Base-by-base conservation (phyloP, 148 eudicot species). In the Gaultheria prostrata region DNA sequence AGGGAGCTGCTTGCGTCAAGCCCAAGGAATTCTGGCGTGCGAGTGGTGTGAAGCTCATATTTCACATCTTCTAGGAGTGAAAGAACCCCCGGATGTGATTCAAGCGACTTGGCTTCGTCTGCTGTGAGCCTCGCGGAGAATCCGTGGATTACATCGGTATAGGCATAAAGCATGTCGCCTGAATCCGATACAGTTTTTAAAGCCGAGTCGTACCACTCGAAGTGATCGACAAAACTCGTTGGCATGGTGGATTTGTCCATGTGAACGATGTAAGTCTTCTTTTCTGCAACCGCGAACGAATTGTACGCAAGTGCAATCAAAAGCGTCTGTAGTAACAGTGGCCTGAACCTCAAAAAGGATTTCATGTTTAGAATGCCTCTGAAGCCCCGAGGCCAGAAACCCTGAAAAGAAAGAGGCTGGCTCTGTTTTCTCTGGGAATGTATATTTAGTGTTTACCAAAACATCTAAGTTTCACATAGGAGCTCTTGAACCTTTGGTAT, bases 11-110 rank as follows among this genome's bases (percentile, higher is more conserved):
- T 82, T 13, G 78, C 35, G 43, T 85, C 90, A 4, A 95, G 90
- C 20, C 98, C 96, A 5, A 95, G 92, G 85, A 95, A 95, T 75
- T 84, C 89, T 0, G 98, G 98, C 1, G 98, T 89, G 18, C 94
- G 87, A 33, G 98, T 95, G 10, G 98, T 95, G 82, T 92, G 97
- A 83, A 95, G 96, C 84, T 94, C 86, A 54, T 94, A 95, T 33
- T 56, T 74, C 45, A 77, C 61, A 82, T 95, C 98, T 21, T 92
- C 92, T 45, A 76, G 84, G 39, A 95, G 85, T 17, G 89, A 85
- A 14, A 95, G 86, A 81, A 90, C 85, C 70, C 98, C 98, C 0
- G 90, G 89, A 33, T 88, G 93, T 18, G 61, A 28, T 84, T 84
- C 77, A 0, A 95, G 92, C 45, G 82, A 70, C 75, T 82, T 51